phyloP scores from a whole-genome alignment of 73 alveolate genomes.

The Paramecium biaurelia region DNA sequence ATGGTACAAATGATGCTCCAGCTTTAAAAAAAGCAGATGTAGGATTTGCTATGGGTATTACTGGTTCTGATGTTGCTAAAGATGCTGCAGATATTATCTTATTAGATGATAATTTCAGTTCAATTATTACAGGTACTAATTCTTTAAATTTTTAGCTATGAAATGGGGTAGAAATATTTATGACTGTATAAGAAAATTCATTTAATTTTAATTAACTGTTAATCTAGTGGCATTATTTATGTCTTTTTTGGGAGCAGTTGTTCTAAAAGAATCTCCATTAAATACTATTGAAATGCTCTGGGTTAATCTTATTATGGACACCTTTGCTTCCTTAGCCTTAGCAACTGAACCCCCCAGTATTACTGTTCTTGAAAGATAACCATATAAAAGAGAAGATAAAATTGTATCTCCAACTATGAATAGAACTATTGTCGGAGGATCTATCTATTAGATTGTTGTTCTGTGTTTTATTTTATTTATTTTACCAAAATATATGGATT shows the following conservation, averaged over 20 bases:
- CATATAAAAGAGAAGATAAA: slow-evolving; percentile 80
- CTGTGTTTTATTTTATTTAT: slow-evolving; percentile 63
- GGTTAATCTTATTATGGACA: slow-evolving; percentile 88
- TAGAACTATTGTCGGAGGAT: slow-evolving; percentile 77
- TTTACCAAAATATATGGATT: slow-evolving; percentile 35
- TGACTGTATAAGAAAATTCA: slow-evolving; percentile 78
- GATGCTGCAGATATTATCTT: slow-evolving; percentile 84
- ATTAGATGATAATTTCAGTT: slow-evolving; percentile 81
- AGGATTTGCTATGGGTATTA: slow-evolving; percentile 88
- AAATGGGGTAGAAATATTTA: slow-evolving; percentile 86
- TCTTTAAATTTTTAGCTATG: slow-evolving; percentile 36
- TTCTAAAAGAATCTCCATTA: slow-evolving; percentile 75
- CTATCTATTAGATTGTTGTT: slow-evolving; percentile 68
- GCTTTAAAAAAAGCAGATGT: slow-evolving; percentile 82
- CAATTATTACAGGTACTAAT: slow-evolving; percentile 62
- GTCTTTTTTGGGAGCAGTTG: slow-evolving; percentile 82
- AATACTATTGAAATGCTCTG: slow-evolving; percentile 86
- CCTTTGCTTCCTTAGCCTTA: slow-evolving; percentile 90
- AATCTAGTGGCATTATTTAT: slow-evolving; percentile 82
- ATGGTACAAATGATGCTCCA: slow-evolving; percentile 87
- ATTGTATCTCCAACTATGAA: slow-evolving; percentile 80
- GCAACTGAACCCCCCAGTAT: slow-evolving; percentile 94
- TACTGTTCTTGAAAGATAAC: slow-evolving; percentile 75
- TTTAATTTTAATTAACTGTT: slow-evolving; percentile 80
- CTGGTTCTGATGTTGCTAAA: slow-evolving; percentile 83